Conservation (phyloP, 495 filamentous ascomycete genomes). For the Ramalina peruviana region DNA sequence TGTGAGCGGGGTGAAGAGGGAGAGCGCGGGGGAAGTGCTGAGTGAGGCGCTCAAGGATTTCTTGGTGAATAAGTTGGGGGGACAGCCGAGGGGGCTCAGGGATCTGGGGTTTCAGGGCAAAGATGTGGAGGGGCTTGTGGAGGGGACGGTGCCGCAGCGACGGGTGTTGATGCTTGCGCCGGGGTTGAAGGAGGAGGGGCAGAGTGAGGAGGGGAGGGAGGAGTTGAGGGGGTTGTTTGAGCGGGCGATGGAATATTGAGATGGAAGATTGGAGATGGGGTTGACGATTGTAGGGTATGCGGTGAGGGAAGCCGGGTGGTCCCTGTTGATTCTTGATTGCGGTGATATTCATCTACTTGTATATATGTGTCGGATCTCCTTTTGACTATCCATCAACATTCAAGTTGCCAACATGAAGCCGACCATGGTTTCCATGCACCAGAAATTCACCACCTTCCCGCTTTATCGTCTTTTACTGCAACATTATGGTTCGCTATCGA, state of each 20-base stretch:
- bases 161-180: slow-evolving; percentile 88
- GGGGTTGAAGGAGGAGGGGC: slow-evolving; percentile 46
- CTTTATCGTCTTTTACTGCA: no score
- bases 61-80: slow-evolving; percentile 57
- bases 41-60: slow-evolving; percentile 70
- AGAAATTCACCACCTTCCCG: no score
- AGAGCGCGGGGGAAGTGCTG: slow-evolving; percentile 77
- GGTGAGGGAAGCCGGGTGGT: no score
- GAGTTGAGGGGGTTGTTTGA: slow-evolving; percentile 50
- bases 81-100: slow-evolving; percentile 79
- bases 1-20: slow-evolving; percentile 66
- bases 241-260: slow-evolving; percentile 48
- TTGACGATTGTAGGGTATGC: no score
- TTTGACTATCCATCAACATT: no score
- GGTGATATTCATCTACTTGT: no score
- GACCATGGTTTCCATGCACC: no score
- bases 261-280: no score
- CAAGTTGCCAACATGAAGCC: no score
- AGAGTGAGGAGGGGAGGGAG: slow-evolving; percentile 49
- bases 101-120: slow-evolving; percentile 60
- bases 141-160: slow-evolving; percentile 85
- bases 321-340: no score
- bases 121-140: slow-evolving; percentile 70
- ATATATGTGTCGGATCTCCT: no score
- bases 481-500: no score